Evolutionary conservation across 192 early-diverging fungal species (phyloP), one percentile per base, ranked within the genome.

Genomic region (Linnemannia exigua): DNA sequence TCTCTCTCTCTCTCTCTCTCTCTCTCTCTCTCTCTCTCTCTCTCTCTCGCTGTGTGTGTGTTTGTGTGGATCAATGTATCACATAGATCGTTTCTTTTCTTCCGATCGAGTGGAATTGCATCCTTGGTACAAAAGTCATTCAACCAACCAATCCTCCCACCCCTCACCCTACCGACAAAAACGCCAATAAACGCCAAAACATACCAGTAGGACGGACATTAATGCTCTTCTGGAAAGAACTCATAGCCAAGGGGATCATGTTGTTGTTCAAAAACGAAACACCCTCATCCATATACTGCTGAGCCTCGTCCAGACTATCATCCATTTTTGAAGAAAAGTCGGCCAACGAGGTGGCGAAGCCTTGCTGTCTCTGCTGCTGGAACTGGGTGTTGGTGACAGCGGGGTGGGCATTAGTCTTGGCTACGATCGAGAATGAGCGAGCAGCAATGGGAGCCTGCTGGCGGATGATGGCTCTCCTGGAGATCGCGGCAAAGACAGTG

Each of bases 171-270:
- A n/a, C n/a, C n/a, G n/a, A n/a, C n/a, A n/a, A n/a, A n/a, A n/a
- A n/a, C n/a, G n/a, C 31, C 50, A 6, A 44, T 9, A 6, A 44
- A 3, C 41, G 9, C 41, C n/a, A 5, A 15, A 46, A 47, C 12
- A 2, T 79, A 84, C 83, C 83, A 67, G 84, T 86, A 25, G 84
- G 84, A n/a, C 75, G 77, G 14, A 37, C 84, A 50, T 86, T 86
- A n/a, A 86, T 74, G 50, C 84, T 86, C 75, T 74, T 79, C 41
- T 86, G 84, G 79, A 86, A 86, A 2, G 78, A 86, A 37, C 77
- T 79, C 84, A 86, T 86, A 44, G 84, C 84, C 44, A 86, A 31
- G 19, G 84, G 84, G 28, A 86, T 19, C 84, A 86, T 86, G 15
- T 79, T 72, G 51, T 86, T 86, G 61, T 52, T 76, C 47, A 70